A percentile compares a stretch with the other conserved stretches of the same genome.
Evolutionary conservation across 202 grass and related monocot species (phyloP).

Genomic region (Bolboschoenoplectus hybrid): DNA sequence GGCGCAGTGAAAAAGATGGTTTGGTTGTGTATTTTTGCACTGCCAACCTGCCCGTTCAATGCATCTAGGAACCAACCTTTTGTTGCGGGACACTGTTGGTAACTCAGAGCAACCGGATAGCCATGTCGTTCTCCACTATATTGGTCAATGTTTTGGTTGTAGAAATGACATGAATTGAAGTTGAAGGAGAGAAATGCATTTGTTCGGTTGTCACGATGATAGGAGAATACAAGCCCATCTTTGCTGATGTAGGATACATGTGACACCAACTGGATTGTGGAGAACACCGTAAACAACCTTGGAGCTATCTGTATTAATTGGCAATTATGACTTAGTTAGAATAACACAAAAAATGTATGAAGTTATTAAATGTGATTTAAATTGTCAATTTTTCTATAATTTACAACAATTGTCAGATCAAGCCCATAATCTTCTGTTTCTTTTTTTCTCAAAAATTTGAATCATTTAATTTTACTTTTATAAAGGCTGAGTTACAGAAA

Average conservation of each 20-base stretch:
- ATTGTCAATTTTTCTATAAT: background rate
- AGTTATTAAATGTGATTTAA: background rate
- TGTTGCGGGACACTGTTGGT: background rate
- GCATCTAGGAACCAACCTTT: conserved; percentile 28
- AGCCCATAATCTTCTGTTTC: background rate
- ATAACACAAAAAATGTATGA: background rate
- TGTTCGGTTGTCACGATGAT: conserved; percentile 41
- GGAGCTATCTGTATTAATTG: conserved; percentile 38
- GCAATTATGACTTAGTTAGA: background rate
- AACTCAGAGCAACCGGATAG: background rate
- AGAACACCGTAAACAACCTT: conserved; percentile 46
- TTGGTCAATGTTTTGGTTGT: conserved; percentile 49
- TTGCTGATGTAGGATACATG: conserved; percentile 53
- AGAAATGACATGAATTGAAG: conserved; percentile 30
- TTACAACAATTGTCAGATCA: background rate
- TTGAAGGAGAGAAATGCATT: conserved; percentile 33
- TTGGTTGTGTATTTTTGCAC: conserved; percentile 34
- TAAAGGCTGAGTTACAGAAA: background rate
- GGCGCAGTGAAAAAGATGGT: conserved; percentile 57
- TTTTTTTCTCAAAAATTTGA: background rate
- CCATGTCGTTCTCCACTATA: conserved; percentile 42
- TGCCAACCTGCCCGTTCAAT: conserved; percentile 38
- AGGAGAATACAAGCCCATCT: conserved; percentile 52
- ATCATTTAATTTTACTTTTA: background rate
- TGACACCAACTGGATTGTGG: conserved; percentile 40